phyloP scores from a whole-genome alignment of 495 filamentous ascomycete genomes.

The Cladorrhinum samala region DNA sequence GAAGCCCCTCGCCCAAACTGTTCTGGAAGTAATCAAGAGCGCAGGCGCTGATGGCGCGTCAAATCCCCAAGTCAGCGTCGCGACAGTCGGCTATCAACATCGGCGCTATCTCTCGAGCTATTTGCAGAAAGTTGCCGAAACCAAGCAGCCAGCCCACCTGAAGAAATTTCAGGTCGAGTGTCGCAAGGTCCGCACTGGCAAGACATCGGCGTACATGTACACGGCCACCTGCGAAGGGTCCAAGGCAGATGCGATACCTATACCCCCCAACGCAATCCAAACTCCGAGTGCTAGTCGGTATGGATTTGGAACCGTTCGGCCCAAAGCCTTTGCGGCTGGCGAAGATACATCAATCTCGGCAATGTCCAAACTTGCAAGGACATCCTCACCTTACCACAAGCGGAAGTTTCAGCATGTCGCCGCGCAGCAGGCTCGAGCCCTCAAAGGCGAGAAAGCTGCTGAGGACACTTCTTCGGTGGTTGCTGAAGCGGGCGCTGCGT shows the following conservation, averaged over 20 bases:
- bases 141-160: conserved; percentile 39
- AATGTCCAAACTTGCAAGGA: conserved; percentile 16
- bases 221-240: conserved; percentile 18
- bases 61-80: conserved; percentile 36
- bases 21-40: conserved; percentile 39
- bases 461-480: not conserved
- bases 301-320: conserved; percentile 23
- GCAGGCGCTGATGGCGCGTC: conserved; percentile 36
- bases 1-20: conserved; percentile 36
- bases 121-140: conserved; percentile 33
- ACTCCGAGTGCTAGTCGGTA: conserved; percentile 7
- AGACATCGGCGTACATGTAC: conserved; percentile 43
- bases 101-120: conserved; percentile 39
- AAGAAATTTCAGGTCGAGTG: conserved; percentile 38
- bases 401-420: conserved; percentile 23
- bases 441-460: not conserved
- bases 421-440: not conserved
- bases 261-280: not conserved
- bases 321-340: conserved; percentile 14
- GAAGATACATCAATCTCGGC: conserved; percentile 18
- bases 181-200: conserved; percentile 34
- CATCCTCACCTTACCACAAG: conserved; percentile 8
- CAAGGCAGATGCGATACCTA: not conserved
- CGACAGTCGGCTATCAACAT: conserved; percentile 38
- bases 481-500: not conserved